phyloP scores from a whole-genome alignment of 192 early-diverging fungal genomes.

The Borealophlyctis nickersoniae region DNA sequence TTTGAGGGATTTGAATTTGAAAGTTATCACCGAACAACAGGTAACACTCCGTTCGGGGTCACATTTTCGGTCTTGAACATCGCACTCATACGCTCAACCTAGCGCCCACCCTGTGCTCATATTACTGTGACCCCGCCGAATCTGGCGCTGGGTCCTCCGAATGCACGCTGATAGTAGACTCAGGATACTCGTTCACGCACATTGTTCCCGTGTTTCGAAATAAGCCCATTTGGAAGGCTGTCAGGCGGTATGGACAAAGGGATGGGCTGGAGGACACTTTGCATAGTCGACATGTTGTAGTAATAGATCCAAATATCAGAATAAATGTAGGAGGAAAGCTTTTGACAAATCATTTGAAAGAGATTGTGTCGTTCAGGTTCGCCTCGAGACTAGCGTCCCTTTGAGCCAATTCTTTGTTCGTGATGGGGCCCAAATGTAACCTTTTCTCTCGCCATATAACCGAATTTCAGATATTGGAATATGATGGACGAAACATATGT shows the following conservation, averaged over 20 bases:
- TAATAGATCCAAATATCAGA: slow-evolving; percentile 23
- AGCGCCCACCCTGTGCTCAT: not conserved
- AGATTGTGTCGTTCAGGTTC: slow-evolving; percentile 84
- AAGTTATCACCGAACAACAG: slow-evolving; percentile 14
- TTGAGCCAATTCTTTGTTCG: no score
- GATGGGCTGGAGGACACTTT: not conserved
- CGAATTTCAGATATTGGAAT: slow-evolving; percentile 65
- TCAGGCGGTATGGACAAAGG: slow-evolving; percentile 49
- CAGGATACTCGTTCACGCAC: slow-evolving; percentile 79
- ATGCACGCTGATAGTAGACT: slow-evolving; percentile 70
- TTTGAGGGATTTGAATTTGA: slow-evolving; percentile 84
- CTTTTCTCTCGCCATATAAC: not conserved
- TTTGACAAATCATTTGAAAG: slow-evolving; percentile 84
- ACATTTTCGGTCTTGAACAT: slow-evolving; percentile 25
- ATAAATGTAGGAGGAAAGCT: slow-evolving; percentile 85
- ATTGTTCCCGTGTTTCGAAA: slow-evolving; percentile 66
- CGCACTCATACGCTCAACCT: slow-evolving; percentile 17
- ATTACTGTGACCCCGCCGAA: slow-evolving; percentile 39
- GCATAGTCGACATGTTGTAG: not conserved
- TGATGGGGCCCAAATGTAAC: slow-evolving; percentile 1
- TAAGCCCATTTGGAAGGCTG: slow-evolving; percentile 50
- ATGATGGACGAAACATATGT: slow-evolving; percentile 93
- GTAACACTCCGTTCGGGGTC: no score
- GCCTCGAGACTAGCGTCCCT: no score
- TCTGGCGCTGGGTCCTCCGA: no score